phyloP scores from a whole-genome alignment of 2,329 filamentous ascomycete species.

The Pseudomassariella vexata region DNA sequence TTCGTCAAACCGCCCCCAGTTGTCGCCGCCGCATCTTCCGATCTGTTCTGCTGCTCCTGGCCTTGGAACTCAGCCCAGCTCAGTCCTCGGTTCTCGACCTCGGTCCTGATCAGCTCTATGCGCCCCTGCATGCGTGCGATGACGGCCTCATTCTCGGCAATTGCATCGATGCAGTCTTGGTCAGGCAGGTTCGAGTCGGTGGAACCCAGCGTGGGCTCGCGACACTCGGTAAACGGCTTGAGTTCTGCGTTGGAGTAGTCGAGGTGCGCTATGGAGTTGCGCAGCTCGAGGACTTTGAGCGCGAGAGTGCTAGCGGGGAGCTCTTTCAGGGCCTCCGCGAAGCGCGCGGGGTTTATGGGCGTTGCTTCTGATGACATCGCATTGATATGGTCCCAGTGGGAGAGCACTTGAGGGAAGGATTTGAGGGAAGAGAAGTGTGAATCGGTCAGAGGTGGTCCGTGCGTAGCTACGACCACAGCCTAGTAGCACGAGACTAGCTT shows the following conservation, averaged over 20 bases:
- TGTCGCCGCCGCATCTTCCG: background rate
- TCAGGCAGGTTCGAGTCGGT: slow-evolving; percentile 42
- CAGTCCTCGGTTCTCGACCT: slow-evolving; percentile 55
- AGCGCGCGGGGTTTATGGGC: slow-evolving; percentile 58
- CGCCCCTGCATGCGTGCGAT: slow-evolving; percentile 63
- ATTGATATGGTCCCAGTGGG: no score
- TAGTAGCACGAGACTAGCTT: no score
- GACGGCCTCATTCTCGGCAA: slow-evolving; percentile 64
- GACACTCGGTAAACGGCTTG: slow-evolving; percentile 57
- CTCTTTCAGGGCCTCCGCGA: slow-evolving; percentile 61
- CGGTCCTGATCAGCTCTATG: slow-evolving; percentile 55
- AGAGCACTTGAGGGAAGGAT: no score
- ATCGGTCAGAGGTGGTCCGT: no score
- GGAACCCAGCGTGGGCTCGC: slow-evolving; percentile 23
- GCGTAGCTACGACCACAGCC: no score
- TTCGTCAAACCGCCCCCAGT: slow-evolving; percentile 11
- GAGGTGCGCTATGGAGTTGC: slow-evolving; percentile 69
- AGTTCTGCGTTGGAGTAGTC: slow-evolving; percentile 70
- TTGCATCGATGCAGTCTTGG: slow-evolving; percentile 67
- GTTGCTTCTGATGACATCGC: slow-evolving; percentile 57
- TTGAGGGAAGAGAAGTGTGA: no score
- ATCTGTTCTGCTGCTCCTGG: slow-evolving; percentile 12
- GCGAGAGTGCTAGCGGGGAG: slow-evolving; percentile 63
- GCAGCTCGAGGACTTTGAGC: slow-evolving; percentile 69
- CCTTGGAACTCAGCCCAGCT: slow-evolving; percentile 53